Percentiles rank a stretch among this genome's conserved stretches.
Conservation (phyloP, 352 stramenopile genomes). For the Globisporangium nagaii region DNA sequence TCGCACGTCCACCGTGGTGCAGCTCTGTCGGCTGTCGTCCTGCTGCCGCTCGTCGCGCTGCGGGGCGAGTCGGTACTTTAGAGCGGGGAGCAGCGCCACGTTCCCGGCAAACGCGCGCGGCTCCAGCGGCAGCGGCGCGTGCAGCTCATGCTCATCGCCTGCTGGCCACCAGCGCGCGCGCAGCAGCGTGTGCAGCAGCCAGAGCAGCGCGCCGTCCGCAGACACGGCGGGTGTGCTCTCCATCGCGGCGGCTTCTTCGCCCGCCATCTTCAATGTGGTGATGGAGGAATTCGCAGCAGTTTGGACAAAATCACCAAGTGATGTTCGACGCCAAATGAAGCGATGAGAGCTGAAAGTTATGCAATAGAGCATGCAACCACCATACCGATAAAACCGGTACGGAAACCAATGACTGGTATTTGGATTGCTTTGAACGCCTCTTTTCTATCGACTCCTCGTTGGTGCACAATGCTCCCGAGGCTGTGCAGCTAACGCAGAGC, state of each 20-base stretch:
- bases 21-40: neutral
- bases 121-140: neutral
- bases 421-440: too few species aligned
- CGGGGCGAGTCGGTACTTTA: slow-evolving; percentile 6
- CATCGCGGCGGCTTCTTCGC: too few species aligned
- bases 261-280: neutral
- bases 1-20: slow-evolving; percentile 26
- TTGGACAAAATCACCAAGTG: too few species aligned
- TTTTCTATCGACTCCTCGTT: too few species aligned
- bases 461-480: too few species aligned
- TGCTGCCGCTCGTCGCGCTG: neutral
- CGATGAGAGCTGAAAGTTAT: too few species aligned
- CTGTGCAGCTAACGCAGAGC: too few species aligned
- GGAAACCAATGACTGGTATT: too few species aligned
- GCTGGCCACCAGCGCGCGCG: slow-evolving; percentile 14
- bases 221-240: too few species aligned
- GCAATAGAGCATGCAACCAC: too few species aligned
- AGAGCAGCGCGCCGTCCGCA: slow-evolving; percentile 29
- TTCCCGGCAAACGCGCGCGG: slow-evolving; percentile 21
- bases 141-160: neutral
- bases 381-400: too few species aligned
- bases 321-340: too few species aligned
- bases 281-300: neutral
- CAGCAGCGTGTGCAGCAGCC: slow-evolving; percentile 31
- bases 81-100: slow-evolving; percentile 25